Conservation (phyloP, 2,329 filamentous ascomycete species). For the Talaromyces pinophilus region DNA sequence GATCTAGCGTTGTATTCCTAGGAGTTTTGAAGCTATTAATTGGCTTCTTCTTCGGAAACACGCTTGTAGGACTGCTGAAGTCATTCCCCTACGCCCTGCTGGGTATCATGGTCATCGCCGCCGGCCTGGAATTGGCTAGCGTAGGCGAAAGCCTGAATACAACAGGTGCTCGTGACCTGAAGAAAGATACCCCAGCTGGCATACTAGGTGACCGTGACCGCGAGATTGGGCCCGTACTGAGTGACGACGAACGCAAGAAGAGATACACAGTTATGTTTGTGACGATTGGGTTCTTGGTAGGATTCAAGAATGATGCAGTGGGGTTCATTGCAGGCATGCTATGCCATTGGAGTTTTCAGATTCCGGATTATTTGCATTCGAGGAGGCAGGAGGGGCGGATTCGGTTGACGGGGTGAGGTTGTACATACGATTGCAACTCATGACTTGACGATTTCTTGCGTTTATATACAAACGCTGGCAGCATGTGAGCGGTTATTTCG, state of each 20-base stretch:
- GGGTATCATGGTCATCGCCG: constrained; percentile 85
- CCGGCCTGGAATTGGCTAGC: constrained; percentile 82
- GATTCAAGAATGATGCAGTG: constrained; percentile 86
- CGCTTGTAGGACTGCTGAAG: constrained; percentile 68
- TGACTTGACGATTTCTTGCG: background rate
- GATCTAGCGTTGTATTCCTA: constrained; percentile 77
- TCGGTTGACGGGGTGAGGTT: constrained; percentile 19
- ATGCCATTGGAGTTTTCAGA: constrained; percentile 69
- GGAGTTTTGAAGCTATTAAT: constrained; percentile 74
- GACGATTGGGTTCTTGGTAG: constrained; percentile 77
- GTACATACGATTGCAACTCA: background rate
- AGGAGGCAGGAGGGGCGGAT: constrained; percentile 38
- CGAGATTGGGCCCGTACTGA: constrained; percentile 44
- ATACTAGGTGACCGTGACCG: constrained; percentile 41
- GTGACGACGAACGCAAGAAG: constrained; percentile 68
- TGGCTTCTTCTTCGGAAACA: constrained; percentile 72
- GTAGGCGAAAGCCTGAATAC: constrained; percentile 83
- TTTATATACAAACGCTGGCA: background rate
- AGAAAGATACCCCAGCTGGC: constrained; percentile 33
- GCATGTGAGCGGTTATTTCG: background rate
- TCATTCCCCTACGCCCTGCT: constrained; percentile 75
- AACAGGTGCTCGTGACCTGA: constrained; percentile 63
- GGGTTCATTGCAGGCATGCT: constrained; percentile 81
- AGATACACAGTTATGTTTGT: constrained; percentile 89
- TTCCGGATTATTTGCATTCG: constrained; percentile 33